Conservation (phyloP, 371 early-diverging fungal genomes). For the Haplosporangium sp. region DNA sequence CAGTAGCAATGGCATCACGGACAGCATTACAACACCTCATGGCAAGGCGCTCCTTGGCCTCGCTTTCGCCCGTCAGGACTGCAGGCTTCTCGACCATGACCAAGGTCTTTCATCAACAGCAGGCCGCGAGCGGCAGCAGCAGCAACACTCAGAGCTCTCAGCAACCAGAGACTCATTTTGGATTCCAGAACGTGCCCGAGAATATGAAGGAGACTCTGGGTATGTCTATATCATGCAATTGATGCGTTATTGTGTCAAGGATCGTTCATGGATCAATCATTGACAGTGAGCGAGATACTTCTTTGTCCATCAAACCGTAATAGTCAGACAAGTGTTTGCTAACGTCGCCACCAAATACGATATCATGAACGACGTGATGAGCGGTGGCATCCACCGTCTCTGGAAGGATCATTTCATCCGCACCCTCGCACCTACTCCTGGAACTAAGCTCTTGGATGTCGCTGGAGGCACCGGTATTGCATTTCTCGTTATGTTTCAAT, state of each 20-base stretch:
- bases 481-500: not conserved
- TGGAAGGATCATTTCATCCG: slow-evolving; percentile 96
- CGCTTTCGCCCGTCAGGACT: slow-evolving; percentile 17
- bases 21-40: slow-evolving; percentile 30
- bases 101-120: slow-evolving; percentile 45
- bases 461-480: slow-evolving; percentile 95
- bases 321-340: slow-evolving; percentile 90
- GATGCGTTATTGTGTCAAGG: not conserved
- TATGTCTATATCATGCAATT: slow-evolving; percentile 42
- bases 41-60: slow-evolving; percentile 26
- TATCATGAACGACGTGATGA: slow-evolving; percentile 98
- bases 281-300: not conserved
- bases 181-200: slow-evolving; percentile 88
- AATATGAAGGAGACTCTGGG: slow-evolving; percentile 87
- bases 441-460: slow-evolving; percentile 92
- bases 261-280: not conserved
- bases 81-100: slow-evolving; percentile 49
- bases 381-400: slow-evolving; percentile 90
- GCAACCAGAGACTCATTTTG: slow-evolving; percentile 83
- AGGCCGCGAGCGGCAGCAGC: slow-evolving; percentile 10
- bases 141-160: slow-evolving; percentile 3
- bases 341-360: slow-evolving; percentile 95
- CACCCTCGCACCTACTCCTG: slow-evolving; percentile 84
- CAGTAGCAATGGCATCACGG: slow-evolving; percentile 36
- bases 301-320: slow-evolving; percentile 2